Evolutionary conservation across 225 moss, liverwort and hornwort genomes (phyloP).

Genomic region (Straminergon stramineum): DNA sequence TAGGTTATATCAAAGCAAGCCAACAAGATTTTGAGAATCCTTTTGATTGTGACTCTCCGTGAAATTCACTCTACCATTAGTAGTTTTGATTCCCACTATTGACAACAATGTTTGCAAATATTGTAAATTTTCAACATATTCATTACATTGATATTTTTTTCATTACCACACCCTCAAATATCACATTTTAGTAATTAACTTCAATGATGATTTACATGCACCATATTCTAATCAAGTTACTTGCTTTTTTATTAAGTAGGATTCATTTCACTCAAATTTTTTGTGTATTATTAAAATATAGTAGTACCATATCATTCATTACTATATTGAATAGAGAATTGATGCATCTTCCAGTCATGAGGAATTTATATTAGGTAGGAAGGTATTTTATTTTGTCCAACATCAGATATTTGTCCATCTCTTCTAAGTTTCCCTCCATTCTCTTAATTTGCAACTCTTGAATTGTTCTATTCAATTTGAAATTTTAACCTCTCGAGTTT

Average conservation of each 20-base stretch:
- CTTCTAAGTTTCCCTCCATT: not conserved
- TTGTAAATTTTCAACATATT: not conserved
- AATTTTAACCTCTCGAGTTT: not conserved
- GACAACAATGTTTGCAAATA: not conserved
- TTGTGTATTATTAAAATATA: not conserved
- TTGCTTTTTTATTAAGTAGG: accelerated
- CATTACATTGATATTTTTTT: not conserved
- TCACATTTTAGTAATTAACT: not conserved
- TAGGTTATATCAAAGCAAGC: too few relatives aligned
- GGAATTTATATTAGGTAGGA: not conserved
- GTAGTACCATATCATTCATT: not conserved
- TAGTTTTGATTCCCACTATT: accelerated
- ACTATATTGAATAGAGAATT: not conserved
- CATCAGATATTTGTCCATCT: not conserved
- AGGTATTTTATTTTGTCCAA: not conserved
- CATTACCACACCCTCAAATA: not conserved
- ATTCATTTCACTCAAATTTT: not conserved
- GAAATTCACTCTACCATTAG: not conserved
- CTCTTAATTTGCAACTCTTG: not conserved
- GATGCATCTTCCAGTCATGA: accelerated
- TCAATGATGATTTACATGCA: not conserved
- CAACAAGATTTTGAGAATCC: too few relatives aligned
- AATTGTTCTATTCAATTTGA: not conserved
- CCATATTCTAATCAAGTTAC: accelerated
- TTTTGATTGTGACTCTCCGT: not conserved